Conservation (phyloP, 176 grass and related monocot species). For the Areca catechu region DNA sequence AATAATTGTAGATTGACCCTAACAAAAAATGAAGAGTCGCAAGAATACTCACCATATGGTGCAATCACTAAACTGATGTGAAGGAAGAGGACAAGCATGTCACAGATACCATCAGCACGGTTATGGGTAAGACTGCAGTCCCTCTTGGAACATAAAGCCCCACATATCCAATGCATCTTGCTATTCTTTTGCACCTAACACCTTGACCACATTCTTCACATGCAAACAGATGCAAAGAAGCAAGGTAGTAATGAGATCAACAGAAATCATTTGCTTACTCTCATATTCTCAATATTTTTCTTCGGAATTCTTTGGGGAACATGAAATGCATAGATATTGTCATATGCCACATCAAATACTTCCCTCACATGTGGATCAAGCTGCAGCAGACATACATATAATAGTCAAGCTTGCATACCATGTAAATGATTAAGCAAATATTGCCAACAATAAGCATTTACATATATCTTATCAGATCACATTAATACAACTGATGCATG, state of each 20-base stretch:
- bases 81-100: slow-evolving; percentile 35
- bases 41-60: not conserved
- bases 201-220: slow-evolving; percentile 40
- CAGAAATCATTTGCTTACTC: slow-evolving; percentile 30
- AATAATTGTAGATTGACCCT: too few relatives aligned
- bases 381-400: slow-evolving; percentile 23
- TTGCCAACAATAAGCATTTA: too few relatives aligned
- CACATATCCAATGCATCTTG: slow-evolving; percentile 66
- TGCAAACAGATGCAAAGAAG: slow-evolving; percentile 1
- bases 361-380: slow-evolving; percentile 83
- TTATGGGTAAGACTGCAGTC: slow-evolving; percentile 81
- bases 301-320: slow-evolving; percentile 60
- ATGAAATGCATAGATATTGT: slow-evolving; percentile 97
- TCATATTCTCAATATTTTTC: slow-evolving; percentile 84
- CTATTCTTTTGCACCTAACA: slow-evolving; percentile 89
- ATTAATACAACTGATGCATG: too few relatives aligned
- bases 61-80: not conserved
- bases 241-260: not conserved
- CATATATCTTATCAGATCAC: too few relatives aligned
- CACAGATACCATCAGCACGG: slow-evolving; percentile 89
- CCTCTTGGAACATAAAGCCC: slow-evolving; percentile 95
- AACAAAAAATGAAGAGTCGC: too few relatives aligned
- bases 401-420: too few relatives aligned
- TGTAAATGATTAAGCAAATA: too few relatives aligned
- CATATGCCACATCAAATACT: slow-evolving; percentile 88